A percentile compares a stretch with the other conserved stretches of the same genome.
Evolutionary conservation across 305 asterid genomes (phyloP).

Genomic region (Coffea humblotiana): DNA sequence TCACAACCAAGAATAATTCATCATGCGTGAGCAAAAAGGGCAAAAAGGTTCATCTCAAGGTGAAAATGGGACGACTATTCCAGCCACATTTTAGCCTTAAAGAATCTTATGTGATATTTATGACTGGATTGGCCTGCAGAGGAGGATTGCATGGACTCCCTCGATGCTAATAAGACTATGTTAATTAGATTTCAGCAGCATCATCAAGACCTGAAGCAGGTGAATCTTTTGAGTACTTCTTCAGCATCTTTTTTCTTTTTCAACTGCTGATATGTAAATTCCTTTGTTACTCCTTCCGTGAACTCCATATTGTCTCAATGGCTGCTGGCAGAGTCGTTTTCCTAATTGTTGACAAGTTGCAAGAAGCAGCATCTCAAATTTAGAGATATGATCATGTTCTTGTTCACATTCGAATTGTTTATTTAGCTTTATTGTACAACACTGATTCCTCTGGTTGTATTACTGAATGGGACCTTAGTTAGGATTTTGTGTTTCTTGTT

Average conservation of each 20-base stretch:
- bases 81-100: slow-evolving; percentile 46
- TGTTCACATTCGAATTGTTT: background rate
- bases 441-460: background rate
- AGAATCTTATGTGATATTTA: slow-evolving; percentile 59
- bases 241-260: slow-evolving; percentile 1
- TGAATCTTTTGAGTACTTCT: slow-evolving; percentile 2
- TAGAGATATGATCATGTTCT: background rate
- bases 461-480: background rate
- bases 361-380: background rate
- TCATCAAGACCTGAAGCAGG: background rate
- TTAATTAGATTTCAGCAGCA: background rate
- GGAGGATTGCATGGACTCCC: slow-evolving; percentile 56
- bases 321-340: background rate
- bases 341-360: background rate
- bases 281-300: background rate
- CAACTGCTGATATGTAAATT: slow-evolving; percentile 19
- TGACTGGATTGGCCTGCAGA: slow-evolving; percentile 55
- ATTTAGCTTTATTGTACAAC: background rate
- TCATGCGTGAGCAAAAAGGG: slow-evolving; percentile 30
- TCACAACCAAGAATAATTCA: slow-evolving; percentile 11
- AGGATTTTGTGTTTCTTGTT: background rate
- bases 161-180: slow-evolving; percentile 17
- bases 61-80: slow-evolving; percentile 42
- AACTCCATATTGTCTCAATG: background rate
- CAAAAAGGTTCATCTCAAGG: slow-evolving; percentile 44